Percentiles rank a stretch among this genome's conserved stretches.
Conservation (phyloP, 352 stramenopile genomes). For the Phytophthora sp. region DNA sequence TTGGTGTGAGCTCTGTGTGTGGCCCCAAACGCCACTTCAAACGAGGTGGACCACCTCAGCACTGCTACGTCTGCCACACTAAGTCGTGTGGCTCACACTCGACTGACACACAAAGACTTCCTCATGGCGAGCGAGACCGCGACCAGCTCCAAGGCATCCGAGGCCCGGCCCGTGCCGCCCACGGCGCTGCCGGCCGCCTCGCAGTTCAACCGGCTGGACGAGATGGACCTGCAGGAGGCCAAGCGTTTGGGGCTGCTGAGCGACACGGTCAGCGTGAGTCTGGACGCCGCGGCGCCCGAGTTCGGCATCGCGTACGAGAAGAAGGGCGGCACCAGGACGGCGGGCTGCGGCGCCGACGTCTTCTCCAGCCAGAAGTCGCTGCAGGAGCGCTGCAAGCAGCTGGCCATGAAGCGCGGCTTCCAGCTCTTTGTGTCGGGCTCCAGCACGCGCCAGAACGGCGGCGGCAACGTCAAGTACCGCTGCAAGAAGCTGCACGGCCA, state of each 20-base stretch:
- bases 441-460: conserved; percentile 68
- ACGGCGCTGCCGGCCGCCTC: conserved; percentile 18
- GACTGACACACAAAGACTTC: too few species aligned
- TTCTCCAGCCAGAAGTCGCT: conserved; percentile 67
- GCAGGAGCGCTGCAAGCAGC: conserved; percentile 81
- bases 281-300: conserved; percentile 49
- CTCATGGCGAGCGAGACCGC: neutral
- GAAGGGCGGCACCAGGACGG: conserved; percentile 57
- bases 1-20: neutral
- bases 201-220: conserved; percentile 70
- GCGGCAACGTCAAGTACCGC: conserved; percentile 83
- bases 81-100: too few species aligned
- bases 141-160: too few species aligned
- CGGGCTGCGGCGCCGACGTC: conserved; percentile 62
- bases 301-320: conserved; percentile 84
- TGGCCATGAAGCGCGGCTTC: conserved; percentile 77
- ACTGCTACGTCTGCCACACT: too few species aligned
- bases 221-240: conserved; percentile 58
- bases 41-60: too few species aligned
- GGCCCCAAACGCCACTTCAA: too few species aligned
- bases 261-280: conserved; percentile 44
- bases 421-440: conserved; percentile 73
- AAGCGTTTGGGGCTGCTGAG: conserved; percentile 56
- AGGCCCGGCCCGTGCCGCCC: conserved; percentile 5
- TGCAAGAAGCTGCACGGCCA: conserved; percentile 85